phyloP scores from a whole-genome alignment of 805 yeast species.

The Nakazawaea populi region DNA sequence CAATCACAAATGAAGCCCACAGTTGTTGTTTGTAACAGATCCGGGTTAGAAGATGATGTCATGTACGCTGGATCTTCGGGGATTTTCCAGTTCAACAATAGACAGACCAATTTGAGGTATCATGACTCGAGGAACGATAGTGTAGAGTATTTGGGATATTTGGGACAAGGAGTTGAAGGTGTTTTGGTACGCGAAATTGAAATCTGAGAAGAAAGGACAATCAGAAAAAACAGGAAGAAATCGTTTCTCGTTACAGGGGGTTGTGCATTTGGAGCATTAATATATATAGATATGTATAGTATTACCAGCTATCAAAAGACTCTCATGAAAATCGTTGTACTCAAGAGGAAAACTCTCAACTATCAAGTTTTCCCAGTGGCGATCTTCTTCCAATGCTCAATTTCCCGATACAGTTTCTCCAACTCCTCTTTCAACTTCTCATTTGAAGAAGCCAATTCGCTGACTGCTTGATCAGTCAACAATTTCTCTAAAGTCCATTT shows the following conservation, averaged over 20 bases:
- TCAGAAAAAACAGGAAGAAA: no score
- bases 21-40: slow-evolving; percentile 61
- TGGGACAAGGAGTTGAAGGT: slow-evolving; percentile 65
- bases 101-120: slow-evolving; percentile 16
- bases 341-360: background rate
- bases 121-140: slow-evolving; percentile 41
- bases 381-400: slow-evolving; percentile 70
- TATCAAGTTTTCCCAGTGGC: background rate
- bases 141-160: slow-evolving; percentile 46
- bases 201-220: slow-evolving; percentile 14
- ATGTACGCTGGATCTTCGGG: slow-evolving; percentile 64
- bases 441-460: slow-evolving; percentile 78
- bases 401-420: slow-evolving; percentile 88
- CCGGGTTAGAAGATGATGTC: slow-evolving; percentile 69
- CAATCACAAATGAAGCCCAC: slow-evolving; percentile 15
- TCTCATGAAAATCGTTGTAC: no score
- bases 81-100: slow-evolving; percentile 44
- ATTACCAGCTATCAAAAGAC: no score
- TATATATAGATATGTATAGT: no score
- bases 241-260: no score
- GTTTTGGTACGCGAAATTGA: slow-evolving; percentile 55
- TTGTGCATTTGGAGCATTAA: no score
- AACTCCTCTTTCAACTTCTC: slow-evolving; percentile 84
- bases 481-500: slow-evolving; percentile 94
- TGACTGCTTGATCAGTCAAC: slow-evolving; percentile 84